These are phyloP conservation scores for Panellus pusillus DNA, from an alignment of 768 basidiomycete genomes.

Conservation along the genomic window DNA sequence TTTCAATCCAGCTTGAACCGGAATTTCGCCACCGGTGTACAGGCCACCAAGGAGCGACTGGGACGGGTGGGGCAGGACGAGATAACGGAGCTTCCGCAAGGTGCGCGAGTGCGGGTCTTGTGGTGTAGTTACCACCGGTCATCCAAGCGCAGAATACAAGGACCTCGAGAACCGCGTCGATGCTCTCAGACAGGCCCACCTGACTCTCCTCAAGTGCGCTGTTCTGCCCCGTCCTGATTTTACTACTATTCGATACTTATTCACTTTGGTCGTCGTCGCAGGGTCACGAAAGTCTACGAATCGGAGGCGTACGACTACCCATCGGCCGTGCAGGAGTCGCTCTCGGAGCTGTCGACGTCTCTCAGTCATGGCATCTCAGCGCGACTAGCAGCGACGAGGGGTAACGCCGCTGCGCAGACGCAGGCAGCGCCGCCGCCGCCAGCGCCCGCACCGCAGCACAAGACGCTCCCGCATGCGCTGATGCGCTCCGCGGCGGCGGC, in stretches of 20 bases:
- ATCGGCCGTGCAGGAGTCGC: conserved; percentile 80
- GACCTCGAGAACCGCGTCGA: conserved; percentile 95
- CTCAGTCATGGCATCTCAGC: conserved; percentile 69
- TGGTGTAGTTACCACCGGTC: neutral
- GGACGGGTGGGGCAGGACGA: conserved; percentile 92
- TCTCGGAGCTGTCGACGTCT: conserved; percentile 69
- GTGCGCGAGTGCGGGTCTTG: conserved; percentile 34
- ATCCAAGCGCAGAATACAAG: conserved; percentile 76
- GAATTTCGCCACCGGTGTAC: conserved; percentile 77
- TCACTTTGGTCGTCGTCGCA: conserved; percentile 31
- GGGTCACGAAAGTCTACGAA: conserved; percentile 88
- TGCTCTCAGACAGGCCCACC: conserved; percentile 78
- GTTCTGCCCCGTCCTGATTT: neutral
- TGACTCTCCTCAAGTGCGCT: conserved; percentile 73
- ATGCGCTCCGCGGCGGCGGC: conserved; percentile 73
- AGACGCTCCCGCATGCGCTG: conserved; percentile 96
- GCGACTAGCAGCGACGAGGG: conserved; percentile 84
- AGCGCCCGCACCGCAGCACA: conserved; percentile 69
- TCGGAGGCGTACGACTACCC: conserved; percentile 89
- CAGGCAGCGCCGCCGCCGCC: conserved; percentile 43
- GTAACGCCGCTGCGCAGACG: conserved; percentile 72
- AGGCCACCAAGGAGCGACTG: conserved; percentile 86
- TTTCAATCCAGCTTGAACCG: conserved; percentile 67
- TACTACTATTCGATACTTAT: no score
- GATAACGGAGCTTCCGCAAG: conserved; percentile 92